These are phyloP conservation scores for Fusarium sp. DNA, from an alignment of 2,329 filamentous ascomycete species.

Conservation along the genomic window DNA sequence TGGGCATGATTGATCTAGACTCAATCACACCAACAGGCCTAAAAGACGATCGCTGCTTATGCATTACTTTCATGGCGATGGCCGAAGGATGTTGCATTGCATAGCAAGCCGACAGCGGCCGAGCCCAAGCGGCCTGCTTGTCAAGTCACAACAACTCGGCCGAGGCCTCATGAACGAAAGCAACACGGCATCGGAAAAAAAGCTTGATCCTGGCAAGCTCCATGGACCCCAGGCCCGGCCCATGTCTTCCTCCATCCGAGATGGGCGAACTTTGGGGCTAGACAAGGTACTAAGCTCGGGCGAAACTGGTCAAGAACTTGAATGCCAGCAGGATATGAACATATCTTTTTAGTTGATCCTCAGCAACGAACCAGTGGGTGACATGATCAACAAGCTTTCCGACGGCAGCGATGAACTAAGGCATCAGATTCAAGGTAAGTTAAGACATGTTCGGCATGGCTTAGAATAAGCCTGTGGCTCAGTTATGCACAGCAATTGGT, in stretches of 20 bases:
- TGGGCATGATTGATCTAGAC: conserved; percentile 5
- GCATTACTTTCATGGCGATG: not conserved
- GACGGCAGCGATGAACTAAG: conserved; percentile 8
- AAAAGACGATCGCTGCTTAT: not conserved
- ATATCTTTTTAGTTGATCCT: not conserved
- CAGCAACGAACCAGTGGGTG: not conserved
- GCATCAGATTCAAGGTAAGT: not conserved
- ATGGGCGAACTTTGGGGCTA: conserved; percentile 9
- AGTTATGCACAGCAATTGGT: not conserved
- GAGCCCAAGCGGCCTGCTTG: conserved; percentile 21
- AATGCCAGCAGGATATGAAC: conserved; percentile 8
- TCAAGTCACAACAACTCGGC: conserved; percentile 22
- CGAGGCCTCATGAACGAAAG: conserved; percentile 17
- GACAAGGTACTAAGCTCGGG: conserved; percentile 24
- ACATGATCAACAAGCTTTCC: conserved; percentile 19
- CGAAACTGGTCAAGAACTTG: conserved; percentile 19
- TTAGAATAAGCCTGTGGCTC: conserved; percentile 17
- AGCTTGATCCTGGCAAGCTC: conserved; percentile 1
- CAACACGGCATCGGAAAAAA: conserved; percentile 7
- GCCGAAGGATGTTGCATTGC: conserved; percentile 3
- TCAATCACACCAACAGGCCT: not conserved
- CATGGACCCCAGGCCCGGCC: conserved; percentile 17
- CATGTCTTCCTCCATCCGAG: conserved; percentile 24
- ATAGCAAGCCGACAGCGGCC: conserved; percentile 24
- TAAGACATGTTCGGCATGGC: conserved; percentile 7